A percentile compares a stretch with the other conserved stretches of the same genome.
Conservation (phyloP, 2,329 filamentous ascomycete genomes). For the Dactylellina haptotyla region DNA sequence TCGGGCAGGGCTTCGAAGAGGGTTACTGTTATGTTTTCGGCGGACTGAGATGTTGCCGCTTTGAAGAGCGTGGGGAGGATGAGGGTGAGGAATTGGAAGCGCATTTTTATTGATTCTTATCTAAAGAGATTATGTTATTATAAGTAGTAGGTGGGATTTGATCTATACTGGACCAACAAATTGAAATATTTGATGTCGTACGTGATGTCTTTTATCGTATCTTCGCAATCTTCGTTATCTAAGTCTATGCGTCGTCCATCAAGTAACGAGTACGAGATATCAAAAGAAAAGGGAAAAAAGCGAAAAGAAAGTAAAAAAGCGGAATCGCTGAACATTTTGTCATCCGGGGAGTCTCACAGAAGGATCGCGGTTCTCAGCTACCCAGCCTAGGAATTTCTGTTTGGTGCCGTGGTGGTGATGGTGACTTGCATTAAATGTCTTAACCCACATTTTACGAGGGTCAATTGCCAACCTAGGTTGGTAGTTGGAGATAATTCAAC, state of each 20-base stretch:
- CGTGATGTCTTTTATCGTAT: background rate
- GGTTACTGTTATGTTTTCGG: background rate
- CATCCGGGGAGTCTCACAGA: background rate
- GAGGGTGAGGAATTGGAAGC: conserved; percentile 5
- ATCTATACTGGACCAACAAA: no score
- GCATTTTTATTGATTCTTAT: conserved; percentile 5
- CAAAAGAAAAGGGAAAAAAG: background rate
- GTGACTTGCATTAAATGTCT: no score
- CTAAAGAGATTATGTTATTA: background rate
- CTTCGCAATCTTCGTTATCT: background rate
- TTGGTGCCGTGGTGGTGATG: no score
- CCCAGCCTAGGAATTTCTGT: no score
- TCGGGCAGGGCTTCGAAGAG: conserved; percentile 42
- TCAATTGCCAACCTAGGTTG: conserved; percentile 6
- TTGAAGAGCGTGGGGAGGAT: background rate
- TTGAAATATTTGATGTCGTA: no score
- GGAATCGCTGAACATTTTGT: background rate
- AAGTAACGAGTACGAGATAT: background rate
- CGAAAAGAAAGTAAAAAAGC: background rate
- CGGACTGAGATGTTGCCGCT: background rate
- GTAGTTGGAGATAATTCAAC: background rate
- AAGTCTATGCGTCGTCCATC: background rate
- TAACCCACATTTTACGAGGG: background rate
- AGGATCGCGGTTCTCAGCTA: no score
- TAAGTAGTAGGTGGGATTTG: no score